These are phyloP conservation scores for Sugiyamaella smithiae DNA, from an alignment of 805 yeast genomes.

Conservation along the genomic window DNA sequence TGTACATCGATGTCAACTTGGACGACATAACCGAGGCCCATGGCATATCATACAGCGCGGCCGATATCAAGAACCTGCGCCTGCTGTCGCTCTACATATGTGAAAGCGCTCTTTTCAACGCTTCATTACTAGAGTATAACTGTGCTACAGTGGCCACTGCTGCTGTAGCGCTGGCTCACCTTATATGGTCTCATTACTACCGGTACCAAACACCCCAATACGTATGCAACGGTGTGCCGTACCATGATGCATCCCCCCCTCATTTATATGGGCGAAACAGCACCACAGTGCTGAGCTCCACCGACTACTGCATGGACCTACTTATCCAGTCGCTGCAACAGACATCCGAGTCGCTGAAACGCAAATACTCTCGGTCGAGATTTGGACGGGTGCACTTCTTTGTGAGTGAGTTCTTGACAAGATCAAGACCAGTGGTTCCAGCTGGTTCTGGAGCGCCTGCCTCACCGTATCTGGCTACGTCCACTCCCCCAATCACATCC, in stretches of 20 bases:
- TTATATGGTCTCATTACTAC: constrained; percentile 18
- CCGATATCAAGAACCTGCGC: constrained; percentile 15
- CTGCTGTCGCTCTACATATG: constrained; percentile 35
- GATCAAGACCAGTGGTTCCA: not conserved
- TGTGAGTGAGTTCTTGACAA: constrained; percentile 4
- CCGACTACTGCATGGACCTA: constrained; percentile 21
- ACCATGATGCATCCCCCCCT: constrained; percentile 5
- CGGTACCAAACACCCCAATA: constrained; percentile 7
- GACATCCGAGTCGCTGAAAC: constrained; percentile 19
- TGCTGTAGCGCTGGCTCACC: constrained; percentile 35
- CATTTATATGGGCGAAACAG: not conserved
- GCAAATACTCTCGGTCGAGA: constrained; percentile 20
- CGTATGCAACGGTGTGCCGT: constrained; percentile 10
- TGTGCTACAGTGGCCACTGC: constrained; percentile 36
- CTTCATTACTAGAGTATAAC: constrained; percentile 29
- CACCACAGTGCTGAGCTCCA: not conserved
- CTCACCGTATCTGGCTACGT: too few species aligned
- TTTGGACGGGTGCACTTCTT: constrained; percentile 10
- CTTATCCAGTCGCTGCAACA: constrained; percentile 16
- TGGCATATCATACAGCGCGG: constrained; percentile 19
- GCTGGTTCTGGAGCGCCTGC: not conserved
- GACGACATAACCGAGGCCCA: constrained; percentile 17
- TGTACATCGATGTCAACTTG: constrained; percentile 37
- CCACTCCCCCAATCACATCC: not conserved
- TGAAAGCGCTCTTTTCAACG: constrained; percentile 36